Base-by-base conservation (phyloP, 2,329 filamentous ascomycete genomes). In the Akanthomyces muscarius region DNA sequence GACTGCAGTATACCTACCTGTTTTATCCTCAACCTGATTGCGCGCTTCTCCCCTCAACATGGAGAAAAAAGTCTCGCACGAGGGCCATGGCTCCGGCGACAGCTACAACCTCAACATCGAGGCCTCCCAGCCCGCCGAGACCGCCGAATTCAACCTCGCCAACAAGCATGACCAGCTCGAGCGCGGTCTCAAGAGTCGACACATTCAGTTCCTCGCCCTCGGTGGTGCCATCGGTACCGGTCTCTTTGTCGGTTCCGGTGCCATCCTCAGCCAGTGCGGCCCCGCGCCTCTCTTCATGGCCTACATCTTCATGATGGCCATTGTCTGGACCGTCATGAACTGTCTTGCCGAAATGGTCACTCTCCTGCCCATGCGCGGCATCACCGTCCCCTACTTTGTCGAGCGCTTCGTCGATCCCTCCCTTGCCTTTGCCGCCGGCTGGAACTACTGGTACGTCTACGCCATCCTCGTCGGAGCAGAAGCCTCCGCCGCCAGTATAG, bases 211-310 rank as follows among this genome's bases (percentile, higher is more conserved):
- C 72, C 75, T 87, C 44, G 84, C 84, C 25, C 75, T 86, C 16
- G 81, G 74, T 51, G 82, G 83, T 65, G 84, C 82, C 25, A 87
- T 88, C 66, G 86, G 86, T 62, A 88, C 86, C 4, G 86, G 86
- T 68, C 79, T 88, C 23, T 88, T 88, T 71, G 80, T 89, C 65
- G 84, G 85, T 62, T 85, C 83, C 44, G 86, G 86, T 28, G 75
- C 75, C 63, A 84, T 86, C 59, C 75, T 88, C 59, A 76, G 80
- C 41, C 74, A 76, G 11, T 81, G 82, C 33, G 86, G 86, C 2
- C 86, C 86, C 3, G 88, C 87, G 5, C 87, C 89, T 0, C 76
- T 92, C 18, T 82, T 92, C 71, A 86, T 92, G 73, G 86, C 84
- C 28, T 92, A 91, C 72, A 68, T 83, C 7, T 77, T 76, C 66